Percentiles rank a stretch among this genome's conserved stretches.
These are phyloP conservation scores for Pythium dissimile DNA, from an alignment of 352 stramenopile genomes.

Conservation along the genomic window DNA sequence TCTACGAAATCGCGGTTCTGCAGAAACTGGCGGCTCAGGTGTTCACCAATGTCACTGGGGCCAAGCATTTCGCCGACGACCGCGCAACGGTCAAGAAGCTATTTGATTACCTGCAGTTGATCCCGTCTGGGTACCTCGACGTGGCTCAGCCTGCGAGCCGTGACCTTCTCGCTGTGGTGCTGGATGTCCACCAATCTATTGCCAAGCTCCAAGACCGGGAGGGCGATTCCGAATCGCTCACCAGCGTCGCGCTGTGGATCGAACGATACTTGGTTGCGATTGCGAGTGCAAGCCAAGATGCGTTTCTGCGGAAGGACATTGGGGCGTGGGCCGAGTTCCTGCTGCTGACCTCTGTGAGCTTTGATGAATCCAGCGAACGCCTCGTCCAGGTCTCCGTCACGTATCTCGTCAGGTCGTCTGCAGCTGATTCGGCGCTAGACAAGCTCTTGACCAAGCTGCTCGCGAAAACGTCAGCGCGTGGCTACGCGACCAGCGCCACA, in stretches of 20 bases:
- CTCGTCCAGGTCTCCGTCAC: conserved; percentile 5
- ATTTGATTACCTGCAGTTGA: conserved; percentile 17
- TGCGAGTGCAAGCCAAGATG: neutral
- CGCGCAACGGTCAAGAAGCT: neutral
- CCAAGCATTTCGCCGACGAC: neutral
- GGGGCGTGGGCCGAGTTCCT: conserved; percentile 15
- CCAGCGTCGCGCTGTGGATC: conserved; percentile 32
- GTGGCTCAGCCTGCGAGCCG: neutral
- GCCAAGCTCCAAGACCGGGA: neutral
- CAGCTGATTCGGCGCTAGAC: neutral
- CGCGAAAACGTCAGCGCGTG: conserved; percentile 9
- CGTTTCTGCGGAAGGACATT: neutral
- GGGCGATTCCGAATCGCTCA: conserved; percentile 12
- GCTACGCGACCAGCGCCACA: conserved; percentile 7
- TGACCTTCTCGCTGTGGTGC: conserved; percentile 3
- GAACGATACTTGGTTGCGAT: conserved; percentile 7
- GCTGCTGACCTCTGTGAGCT: conserved; percentile 3
- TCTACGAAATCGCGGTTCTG: conserved; percentile 75
- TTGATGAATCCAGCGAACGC: conserved; percentile 3
- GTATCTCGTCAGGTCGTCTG: conserved; percentile 1
- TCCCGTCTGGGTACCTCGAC: conserved; percentile 17
- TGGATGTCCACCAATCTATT: conserved; percentile 11
- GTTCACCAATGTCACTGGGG: conserved; percentile 17
- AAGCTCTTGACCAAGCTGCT: conserved; percentile 11
- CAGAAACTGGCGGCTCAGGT: conserved; percentile 35